Evolutionary conservation across 2,329 filamentous ascomycete species (phyloP), one percentile per base, ranked within the genome.

Genomic region (Arthrobotrys pseudoclavata): DNA sequence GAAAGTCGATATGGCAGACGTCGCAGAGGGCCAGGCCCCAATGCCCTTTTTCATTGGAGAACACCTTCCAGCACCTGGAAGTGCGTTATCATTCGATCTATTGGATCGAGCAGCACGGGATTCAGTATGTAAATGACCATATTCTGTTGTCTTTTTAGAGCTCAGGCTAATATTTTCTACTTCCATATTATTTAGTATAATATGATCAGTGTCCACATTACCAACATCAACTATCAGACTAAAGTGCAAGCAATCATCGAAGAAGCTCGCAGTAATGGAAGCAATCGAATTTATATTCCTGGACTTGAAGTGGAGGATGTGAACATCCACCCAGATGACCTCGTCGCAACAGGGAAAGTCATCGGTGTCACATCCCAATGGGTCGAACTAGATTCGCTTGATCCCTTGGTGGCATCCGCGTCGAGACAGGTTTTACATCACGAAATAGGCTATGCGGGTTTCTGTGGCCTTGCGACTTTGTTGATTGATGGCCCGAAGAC

Each of bases 361-460:
- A 83, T 88, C 52, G 83, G 86, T 24, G 80, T 81, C 34, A 79
- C 75, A 13, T 81, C 81, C 15, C 53, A 79, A 29, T 82, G 81
- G 81, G 80, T 82, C 50, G 80, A 82, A 47, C 47, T 82, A 0
- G 81, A 81, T 64, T 81, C 81, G 5, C 66, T 79, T 6, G 81
- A 81, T 10, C 90, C 94, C 48, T 85, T 99, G 79, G 92, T 91
- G 0, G 91, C 93, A 10, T 88, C 92, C 78, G 94, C 97, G 82
- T 94, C 93, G 0, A 89, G 88, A 20, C 85, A 96, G 68, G 89
- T 89, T 5, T 86, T 99, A 79, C 94, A 94, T 83, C 87, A 97
- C 45, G 96, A 99, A 83, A 88, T 98, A 57, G 92, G 93, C 60
- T 99, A 97, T 84, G 96, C 96, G 79, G 94, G 93, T 79, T 99